A percentile compares a stretch with the other conserved stretches of the same genome.
phyloP scores from a whole-genome alignment of 225 moss, liverwort and hornwort genomes.

The Takakia lepidozioides region DNA sequence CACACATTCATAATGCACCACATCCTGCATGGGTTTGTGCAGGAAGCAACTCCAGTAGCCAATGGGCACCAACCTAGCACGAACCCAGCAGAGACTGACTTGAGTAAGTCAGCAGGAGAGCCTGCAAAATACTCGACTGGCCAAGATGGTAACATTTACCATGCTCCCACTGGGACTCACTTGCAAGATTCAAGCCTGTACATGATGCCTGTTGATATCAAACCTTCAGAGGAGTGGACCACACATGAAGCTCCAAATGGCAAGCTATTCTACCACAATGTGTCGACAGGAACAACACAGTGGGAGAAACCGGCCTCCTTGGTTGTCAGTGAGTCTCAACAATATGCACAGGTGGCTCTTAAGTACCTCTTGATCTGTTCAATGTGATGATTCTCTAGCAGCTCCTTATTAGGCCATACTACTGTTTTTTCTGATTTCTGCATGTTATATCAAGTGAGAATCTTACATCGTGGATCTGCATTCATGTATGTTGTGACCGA shows the following conservation, averaged over 20 bases:
- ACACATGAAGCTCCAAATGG: constrained; percentile 54
- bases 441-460: too few relatives aligned
- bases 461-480: too few relatives aligned
- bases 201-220: background rate
- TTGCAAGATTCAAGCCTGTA: constrained; percentile 15
- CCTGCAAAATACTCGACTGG: constrained; percentile 27
- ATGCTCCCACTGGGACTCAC: constrained; percentile 24
- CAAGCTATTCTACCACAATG: constrained; percentile 52
- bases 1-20: too few relatives aligned
- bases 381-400: background rate
- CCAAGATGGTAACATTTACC: constrained; percentile 24
- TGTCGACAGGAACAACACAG: constrained; percentile 42
- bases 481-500: too few relatives aligned
- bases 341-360: constrained; percentile 6
- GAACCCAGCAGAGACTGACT: constrained; percentile 21
- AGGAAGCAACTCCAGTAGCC: constrained; percentile 26
- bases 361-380: background rate
- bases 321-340: constrained; percentile 18
- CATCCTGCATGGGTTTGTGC: too few relatives aligned
- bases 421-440: too few relatives aligned
- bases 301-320: constrained; percentile 59
- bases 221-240: constrained; percentile 3
- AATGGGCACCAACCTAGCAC: constrained; percentile 25
- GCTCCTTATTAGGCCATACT: background rate
- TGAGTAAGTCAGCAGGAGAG: constrained; percentile 37